Percentiles rank a stretch among this genome's conserved stretches.
These are phyloP conservation scores for Trichoderma brevicompactum DNA, from an alignment of 2,329 filamentous ascomycete genomes.

Conservation along the genomic window DNA sequence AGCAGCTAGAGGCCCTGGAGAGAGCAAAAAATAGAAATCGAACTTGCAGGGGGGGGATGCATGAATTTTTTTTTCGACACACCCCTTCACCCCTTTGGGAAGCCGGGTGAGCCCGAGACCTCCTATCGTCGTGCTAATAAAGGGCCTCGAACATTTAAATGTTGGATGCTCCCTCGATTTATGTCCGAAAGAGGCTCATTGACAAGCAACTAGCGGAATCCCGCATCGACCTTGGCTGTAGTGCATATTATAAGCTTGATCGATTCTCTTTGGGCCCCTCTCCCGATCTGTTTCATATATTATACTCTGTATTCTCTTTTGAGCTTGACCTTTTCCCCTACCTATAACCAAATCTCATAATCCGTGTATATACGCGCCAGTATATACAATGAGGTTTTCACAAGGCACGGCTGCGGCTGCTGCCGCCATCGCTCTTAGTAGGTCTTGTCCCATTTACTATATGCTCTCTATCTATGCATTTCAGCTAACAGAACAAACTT, in stretches of 20 bases:
- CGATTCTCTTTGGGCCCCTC: neutral
- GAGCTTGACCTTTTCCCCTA: neutral
- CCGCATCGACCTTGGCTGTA: neutral
- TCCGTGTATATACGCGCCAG: neutral
- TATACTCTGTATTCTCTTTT: neutral
- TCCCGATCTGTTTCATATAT: neutral
- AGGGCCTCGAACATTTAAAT: constrained; percentile 8
- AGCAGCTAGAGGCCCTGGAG: constrained; percentile 1
- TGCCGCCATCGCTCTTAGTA: constrained; percentile 32
- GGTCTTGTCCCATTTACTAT: neutral
- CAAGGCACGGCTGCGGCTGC: constrained; percentile 23
- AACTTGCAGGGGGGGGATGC: constrained; percentile 13
- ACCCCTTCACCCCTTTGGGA: constrained; percentile 12
- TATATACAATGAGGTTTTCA: constrained; percentile 28
- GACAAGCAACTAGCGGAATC: constrained; percentile 3
- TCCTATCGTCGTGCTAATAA: constrained; percentile 7
- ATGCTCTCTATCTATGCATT: neutral
- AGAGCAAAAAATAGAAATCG: constrained; percentile 21
- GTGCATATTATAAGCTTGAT: constrained; percentile 8
- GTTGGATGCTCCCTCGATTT: neutral
- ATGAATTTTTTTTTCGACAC: neutral
- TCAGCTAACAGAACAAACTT: neutral
- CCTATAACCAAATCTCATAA: neutral
- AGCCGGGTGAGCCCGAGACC: constrained; percentile 4
- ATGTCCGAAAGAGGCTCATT: constrained; percentile 1